Base-by-base conservation (phyloP, 2,329 filamentous ascomycete genomes). In the Monosporascus sp. region DNA sequence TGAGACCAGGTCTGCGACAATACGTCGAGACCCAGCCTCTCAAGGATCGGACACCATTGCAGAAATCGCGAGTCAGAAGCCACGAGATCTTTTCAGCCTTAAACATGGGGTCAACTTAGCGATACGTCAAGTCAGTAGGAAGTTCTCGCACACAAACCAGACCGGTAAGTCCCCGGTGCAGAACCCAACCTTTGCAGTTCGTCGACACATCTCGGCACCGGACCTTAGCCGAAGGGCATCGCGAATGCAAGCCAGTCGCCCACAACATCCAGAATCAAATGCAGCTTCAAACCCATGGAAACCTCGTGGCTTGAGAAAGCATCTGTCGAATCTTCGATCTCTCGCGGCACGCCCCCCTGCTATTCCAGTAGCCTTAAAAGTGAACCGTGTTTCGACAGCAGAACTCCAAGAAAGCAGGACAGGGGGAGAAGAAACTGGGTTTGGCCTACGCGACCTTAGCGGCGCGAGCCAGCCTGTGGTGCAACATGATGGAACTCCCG, bases 81-180 rank as follows among this genome's bases (percentile, higher is more conserved):
- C 61, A n/a, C 56, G 54, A 38, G 64, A 67, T 51, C 51, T 67
- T 17, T 65, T 66, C 41, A 61, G 25, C 27, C 34, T 59, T n/a
- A 48, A 63, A 18, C 51, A 53, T 6, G 53, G 59, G 38, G 22
- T 61, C 34, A 54, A 57, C n/a, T 48, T 54, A 24, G 49, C 55
- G n/a, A 25, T 59, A 4, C 51, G 57, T 36, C 51, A 50, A 46
- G 55, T 54, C 18, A 52, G 54, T 31, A 54, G 50, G 37, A 61
- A 56, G 15, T 47, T 54, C 7, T 47, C 56, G 18, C 55, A 55
- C 36, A 48, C 47, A 44, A 20, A n/a, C 38, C 34, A 45, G 15
- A 24, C 42, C n/a, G 25, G 31, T 36, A 27, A 44, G 22, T 38
- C 38, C 38, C 46, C 48, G 47, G 22, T 38, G n/a, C 7, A 38